Evolutionary conservation across 1,139 yeast species (phyloP).

Genomic region (Suhomyces bolitotheri): DNA sequence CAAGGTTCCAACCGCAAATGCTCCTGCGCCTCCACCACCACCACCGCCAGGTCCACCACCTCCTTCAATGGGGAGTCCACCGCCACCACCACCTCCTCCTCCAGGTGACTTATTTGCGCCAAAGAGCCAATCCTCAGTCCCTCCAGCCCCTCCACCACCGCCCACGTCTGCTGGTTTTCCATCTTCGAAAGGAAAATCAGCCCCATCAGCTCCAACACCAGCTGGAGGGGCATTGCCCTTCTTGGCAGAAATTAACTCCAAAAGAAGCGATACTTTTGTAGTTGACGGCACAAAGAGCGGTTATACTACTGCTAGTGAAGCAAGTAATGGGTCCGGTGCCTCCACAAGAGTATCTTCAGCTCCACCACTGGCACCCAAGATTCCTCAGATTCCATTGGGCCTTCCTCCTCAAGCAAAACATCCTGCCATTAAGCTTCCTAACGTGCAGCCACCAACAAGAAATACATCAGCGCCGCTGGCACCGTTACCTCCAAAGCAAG

Average conservation of each 20-base stretch:
- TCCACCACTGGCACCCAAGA: conserved; percentile 12
- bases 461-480: conserved; percentile 12
- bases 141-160: conserved; percentile 11
- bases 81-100: conserved; percentile 19
- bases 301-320: conserved; percentile 15
- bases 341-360: conserved; percentile 5
- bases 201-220: conserved; percentile 14
- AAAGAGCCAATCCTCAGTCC: conserved; percentile 1
- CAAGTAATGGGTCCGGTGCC: not conserved
- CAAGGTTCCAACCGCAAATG: conserved; percentile 6
- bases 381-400: conserved; percentile 13
- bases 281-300: conserved; percentile 31
- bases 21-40: conserved; percentile 14
- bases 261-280: conserved; percentile 37
- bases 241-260: conserved; percentile 44
- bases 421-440: conserved; percentile 7
- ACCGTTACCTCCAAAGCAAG: conserved; percentile 13
- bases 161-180: conserved; percentile 15
- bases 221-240: conserved; percentile 40
- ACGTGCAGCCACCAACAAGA: conserved; percentile 9
- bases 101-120: conserved; percentile 8
- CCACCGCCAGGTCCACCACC: conserved; percentile 15
- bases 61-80: conserved; percentile 20
- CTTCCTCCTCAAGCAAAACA: no score
- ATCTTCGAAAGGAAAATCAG: not conserved